These are phyloP conservation scores for Cystobasidiopsis lactophilus DNA, from an alignment of 768 basidiomycete species.

Conservation along the genomic window DNA sequence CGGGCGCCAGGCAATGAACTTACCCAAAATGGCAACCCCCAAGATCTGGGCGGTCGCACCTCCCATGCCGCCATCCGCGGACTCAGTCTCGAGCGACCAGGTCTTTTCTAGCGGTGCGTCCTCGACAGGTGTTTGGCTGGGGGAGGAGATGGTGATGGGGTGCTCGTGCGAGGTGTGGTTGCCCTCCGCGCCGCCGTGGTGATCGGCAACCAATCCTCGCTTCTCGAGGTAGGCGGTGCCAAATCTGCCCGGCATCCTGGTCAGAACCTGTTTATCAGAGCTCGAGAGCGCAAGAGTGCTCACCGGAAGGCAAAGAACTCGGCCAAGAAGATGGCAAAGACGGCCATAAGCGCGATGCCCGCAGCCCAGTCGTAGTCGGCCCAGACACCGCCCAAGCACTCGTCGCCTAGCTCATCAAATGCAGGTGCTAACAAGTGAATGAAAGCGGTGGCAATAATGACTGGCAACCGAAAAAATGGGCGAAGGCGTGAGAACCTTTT, in stretches of 20 bases:
- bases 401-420: conserved; percentile 42
- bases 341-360: conserved; percentile 40
- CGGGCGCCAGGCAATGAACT: too few relatives aligned
- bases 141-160: conserved; percentile 18
- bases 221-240: conserved; percentile 6
- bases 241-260: not conserved
- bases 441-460: conserved; percentile 12
- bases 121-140: conserved; percentile 25
- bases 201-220: conserved; percentile 7
- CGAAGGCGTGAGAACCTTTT: not conserved
- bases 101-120: conserved; percentile 22
- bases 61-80: conserved; percentile 7
- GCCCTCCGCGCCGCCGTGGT: conserved; percentile 2
- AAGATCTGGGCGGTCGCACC: conserved; percentile 44
- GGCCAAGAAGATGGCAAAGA: conserved; percentile 61
- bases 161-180: not conserved
- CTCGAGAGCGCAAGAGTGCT: conserved; percentile 57
- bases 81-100: conserved; percentile 1
- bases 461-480: not conserved
- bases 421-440: conserved; percentile 63
- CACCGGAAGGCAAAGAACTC: conserved; percentile 73
- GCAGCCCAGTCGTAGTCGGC: conserved; percentile 6
- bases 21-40: conserved; percentile 60
- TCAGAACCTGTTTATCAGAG: conserved; percentile 10
- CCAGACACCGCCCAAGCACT: conserved; percentile 54